Evolutionary conservation across 2,329 filamentous ascomycete genomes (phyloP).

Genomic region (Hirsutella minnesotensis): DNA sequence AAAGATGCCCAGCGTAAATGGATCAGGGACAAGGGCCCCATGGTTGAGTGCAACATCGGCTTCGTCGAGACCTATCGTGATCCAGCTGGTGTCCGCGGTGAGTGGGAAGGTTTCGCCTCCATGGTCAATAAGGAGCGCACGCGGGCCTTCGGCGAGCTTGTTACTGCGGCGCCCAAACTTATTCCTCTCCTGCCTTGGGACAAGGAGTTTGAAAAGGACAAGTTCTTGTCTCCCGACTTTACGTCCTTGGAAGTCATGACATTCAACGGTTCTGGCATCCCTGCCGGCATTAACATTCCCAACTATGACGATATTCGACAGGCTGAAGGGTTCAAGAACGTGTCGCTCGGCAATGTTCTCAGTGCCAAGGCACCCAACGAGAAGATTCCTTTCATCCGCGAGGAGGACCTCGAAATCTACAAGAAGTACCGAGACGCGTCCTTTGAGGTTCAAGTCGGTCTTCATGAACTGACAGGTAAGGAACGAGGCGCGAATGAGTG

Average conservation of each 20-base stretch:
- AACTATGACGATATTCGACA: conserved; percentile 73
- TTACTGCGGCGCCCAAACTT: conserved; percentile 66
- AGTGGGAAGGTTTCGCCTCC: conserved; percentile 78
- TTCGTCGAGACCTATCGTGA: conserved; percentile 83
- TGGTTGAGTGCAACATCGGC: conserved; percentile 69
- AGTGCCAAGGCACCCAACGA: conserved; percentile 87
- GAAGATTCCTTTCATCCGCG: conserved; percentile 79
- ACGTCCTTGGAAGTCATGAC: conserved; percentile 86
- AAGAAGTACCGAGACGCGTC: conserved; percentile 73
- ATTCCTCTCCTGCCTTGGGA: conserved; percentile 87
- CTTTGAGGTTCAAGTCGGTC: conserved; percentile 91
- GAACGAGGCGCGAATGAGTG: too few species aligned
- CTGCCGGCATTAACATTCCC: conserved; percentile 56
- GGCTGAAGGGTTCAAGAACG: conserved; percentile 81
- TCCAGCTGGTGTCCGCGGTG: conserved; percentile 66
- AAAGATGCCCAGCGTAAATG: conserved; percentile 71
- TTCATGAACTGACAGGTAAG: conserved; percentile 66
- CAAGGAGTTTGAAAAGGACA: conserved; percentile 87
- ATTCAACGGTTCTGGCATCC: conserved; percentile 56
- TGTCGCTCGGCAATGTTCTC: conserved; percentile 85
- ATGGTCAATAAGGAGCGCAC: conserved; percentile 88
- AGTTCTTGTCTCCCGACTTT: conserved; percentile 90
- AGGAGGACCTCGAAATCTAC: conserved; percentile 66
- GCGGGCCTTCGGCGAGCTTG: conserved; percentile 73
- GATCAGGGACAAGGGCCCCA: conserved; percentile 74